Percentiles rank a stretch among this genome's conserved stretches.
These are phyloP conservation scores for Peronospora belbahrii DNA, from an alignment of 352 stramenopile genomes.

Conservation along the genomic window DNA sequence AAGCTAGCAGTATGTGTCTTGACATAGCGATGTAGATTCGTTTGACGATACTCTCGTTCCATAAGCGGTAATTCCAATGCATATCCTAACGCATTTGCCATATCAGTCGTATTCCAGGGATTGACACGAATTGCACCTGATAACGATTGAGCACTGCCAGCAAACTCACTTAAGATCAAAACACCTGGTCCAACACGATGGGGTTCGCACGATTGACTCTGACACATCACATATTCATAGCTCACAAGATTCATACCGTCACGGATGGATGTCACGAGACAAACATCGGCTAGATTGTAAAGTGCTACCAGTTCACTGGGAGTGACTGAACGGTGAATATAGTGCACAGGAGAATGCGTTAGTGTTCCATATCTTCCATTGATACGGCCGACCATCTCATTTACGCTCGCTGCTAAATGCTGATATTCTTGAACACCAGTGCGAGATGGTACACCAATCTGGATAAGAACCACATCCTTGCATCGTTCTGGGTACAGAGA, in stretches of 20 bases:
- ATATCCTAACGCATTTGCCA: slow-evolving; percentile 60
- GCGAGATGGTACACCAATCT: slow-evolving; percentile 90
- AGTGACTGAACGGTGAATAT: slow-evolving; percentile 76
- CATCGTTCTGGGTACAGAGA: slow-evolving; percentile 78
- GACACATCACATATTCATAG: slow-evolving; percentile 86
- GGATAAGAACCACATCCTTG: slow-evolving; percentile 89
- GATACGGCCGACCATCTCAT: slow-evolving; percentile 84
- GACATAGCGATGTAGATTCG: slow-evolving; percentile 82
- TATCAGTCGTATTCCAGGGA: slow-evolving; percentile 82
- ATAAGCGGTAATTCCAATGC: slow-evolving; percentile 70
- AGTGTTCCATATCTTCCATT: slow-evolving; percentile 83
- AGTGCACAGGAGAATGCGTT: slow-evolving; percentile 83
- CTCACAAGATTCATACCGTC: slow-evolving; percentile 89
- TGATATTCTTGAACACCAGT: slow-evolving; percentile 83
- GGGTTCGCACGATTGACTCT: slow-evolving; percentile 52
- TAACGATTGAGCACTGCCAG: slow-evolving; percentile 80
- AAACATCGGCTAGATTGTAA: slow-evolving; percentile 87
- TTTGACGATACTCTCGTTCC: slow-evolving; percentile 80
- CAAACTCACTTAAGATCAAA: slow-evolving; percentile 85
- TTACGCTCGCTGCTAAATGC: slow-evolving; percentile 70
- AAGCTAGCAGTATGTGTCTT: slow-evolving; percentile 80
- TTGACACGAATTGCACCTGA: slow-evolving; percentile 86
- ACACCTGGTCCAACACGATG: slow-evolving; percentile 68
- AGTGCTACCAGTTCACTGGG: slow-evolving; percentile 82
- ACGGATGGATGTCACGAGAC: slow-evolving; percentile 83